Evolutionary conservation across 2,329 filamentous ascomycete genomes (phyloP).

Genomic region (Aspergillus terreus): DNA sequence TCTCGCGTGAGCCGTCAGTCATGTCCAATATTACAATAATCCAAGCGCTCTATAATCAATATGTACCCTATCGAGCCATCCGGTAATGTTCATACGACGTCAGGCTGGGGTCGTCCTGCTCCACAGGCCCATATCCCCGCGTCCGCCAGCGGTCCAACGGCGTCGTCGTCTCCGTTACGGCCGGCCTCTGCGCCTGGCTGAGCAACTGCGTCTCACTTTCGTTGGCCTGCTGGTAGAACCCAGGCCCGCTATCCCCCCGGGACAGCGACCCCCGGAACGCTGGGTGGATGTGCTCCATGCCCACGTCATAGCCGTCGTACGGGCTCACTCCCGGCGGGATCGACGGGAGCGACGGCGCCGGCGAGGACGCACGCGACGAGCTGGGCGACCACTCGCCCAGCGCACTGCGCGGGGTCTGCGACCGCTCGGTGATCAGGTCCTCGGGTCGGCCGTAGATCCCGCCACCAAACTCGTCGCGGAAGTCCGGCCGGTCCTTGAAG

Average conservation of each 20-base stretch:
- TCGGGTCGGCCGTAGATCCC: conserved; percentile 51
- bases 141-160: conserved; percentile 34
- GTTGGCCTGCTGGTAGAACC: conserved; percentile 33
- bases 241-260: conserved; percentile 21
- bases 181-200: conserved; percentile 32
- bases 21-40: background rate
- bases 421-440: conserved; percentile 44
- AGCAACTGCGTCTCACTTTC: conserved; percentile 40
- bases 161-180: conserved; percentile 15
- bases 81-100: conserved; percentile 37
- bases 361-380: conserved; percentile 40
- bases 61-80: conserved; percentile 13
- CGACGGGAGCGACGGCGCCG: conserved; percentile 33
- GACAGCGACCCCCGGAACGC: conserved; percentile 33
- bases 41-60: background rate
- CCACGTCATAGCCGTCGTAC: conserved; percentile 23
- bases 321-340: conserved; percentile 20
- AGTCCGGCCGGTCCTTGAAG: conserved; percentile 86
- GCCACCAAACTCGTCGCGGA: conserved; percentile 81
- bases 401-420: conserved; percentile 39
- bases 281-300: conserved; percentile 29
- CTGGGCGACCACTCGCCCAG: conserved; percentile 36
- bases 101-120: conserved; percentile 30
- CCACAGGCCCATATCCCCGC: conserved; percentile 35
- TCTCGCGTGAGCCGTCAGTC: conserved; percentile 1